A percentile compares a stretch with the other conserved stretches of the same genome.
These are phyloP conservation scores for Xerocomellus intermedius DNA, from an alignment of 768 basidiomycete species.

Conservation along the genomic window DNA sequence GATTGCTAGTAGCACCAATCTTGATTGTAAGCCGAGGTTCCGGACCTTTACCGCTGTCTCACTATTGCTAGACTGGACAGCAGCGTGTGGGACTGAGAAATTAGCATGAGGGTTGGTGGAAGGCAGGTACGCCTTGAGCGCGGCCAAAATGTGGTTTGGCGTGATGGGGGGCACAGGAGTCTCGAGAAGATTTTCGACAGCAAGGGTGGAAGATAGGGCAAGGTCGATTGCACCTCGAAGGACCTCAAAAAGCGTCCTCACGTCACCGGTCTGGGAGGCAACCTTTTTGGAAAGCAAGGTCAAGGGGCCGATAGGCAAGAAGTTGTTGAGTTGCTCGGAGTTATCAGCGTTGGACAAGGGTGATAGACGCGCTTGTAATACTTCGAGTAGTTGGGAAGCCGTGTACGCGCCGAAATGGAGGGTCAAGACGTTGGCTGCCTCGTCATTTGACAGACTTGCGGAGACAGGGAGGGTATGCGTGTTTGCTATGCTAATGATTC, in stretches of 20 bases:
- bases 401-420: slow-evolving; percentile 83
- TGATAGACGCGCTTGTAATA: slow-evolving; percentile 63
- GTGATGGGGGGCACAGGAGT: slow-evolving; percentile 47
- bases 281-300: slow-evolving; percentile 77
- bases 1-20: slow-evolving; percentile 63
- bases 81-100: slow-evolving; percentile 16
- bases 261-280: slow-evolving; percentile 80
- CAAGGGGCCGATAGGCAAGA: slow-evolving; percentile 64
- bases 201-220: slow-evolving; percentile 36
- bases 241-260: slow-evolving; percentile 77
- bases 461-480: slow-evolving; percentile 79
- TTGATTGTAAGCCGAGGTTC: slow-evolving; percentile 70
- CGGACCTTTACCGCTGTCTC: slow-evolving; percentile 67
- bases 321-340: slow-evolving; percentile 40
- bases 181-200: slow-evolving; percentile 27
- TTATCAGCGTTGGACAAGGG: slow-evolving; percentile 42
- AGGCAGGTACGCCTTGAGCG: slow-evolving; percentile 69
- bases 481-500: slow-evolving; percentile 85
- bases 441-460: slow-evolving; percentile 36
- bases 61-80: slow-evolving; percentile 39
- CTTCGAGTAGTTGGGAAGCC: slow-evolving; percentile 63
- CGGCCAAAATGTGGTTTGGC: slow-evolving; percentile 67
- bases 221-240: slow-evolving; percentile 77
- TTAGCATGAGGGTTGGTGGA: slow-evolving; percentile 27
- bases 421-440: slow-evolving; percentile 49